A percentile compares a stretch with the other conserved stretches of the same genome.
Evolutionary conservation across 495 filamentous ascomycete species (phyloP).

Genomic region (Penicillium odoratum): DNA sequence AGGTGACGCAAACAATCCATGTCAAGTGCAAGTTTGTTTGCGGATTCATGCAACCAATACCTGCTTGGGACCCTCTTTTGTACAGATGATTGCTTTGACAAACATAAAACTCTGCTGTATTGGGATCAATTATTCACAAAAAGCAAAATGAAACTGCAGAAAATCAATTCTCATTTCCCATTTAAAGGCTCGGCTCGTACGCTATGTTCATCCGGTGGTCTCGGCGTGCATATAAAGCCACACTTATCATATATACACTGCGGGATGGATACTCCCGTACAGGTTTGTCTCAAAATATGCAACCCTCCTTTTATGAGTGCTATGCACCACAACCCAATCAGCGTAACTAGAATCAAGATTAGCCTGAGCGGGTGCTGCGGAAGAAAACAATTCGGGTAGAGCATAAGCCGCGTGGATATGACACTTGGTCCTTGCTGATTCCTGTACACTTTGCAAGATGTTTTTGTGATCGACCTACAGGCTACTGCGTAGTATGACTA

Average conservation of each 20-base stretch:
- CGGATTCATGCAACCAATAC: not conserved
- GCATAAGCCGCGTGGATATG: constrained; percentile 23
- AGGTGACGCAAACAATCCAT: not conserved
- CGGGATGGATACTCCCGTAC: not conserved
- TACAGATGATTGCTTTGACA: not conserved
- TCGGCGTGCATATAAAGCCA: not conserved
- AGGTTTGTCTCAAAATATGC: not conserved
- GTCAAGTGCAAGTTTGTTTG: too few species aligned
- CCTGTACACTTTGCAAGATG: not conserved
- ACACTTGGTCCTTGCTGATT: constrained; percentile 25
- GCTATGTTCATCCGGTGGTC: constrained; percentile 7
- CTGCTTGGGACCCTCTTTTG: not conserved
- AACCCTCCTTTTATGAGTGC: constrained; percentile 8
- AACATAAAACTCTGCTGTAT: not conserved
- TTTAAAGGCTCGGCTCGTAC: constrained; percentile 24
- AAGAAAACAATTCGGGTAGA: constrained; percentile 12
- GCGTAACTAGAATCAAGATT: constrained; percentile 3
- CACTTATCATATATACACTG: too few species aligned
- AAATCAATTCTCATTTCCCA: constrained; percentile 14
- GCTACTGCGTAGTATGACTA: too few species aligned
- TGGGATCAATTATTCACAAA: constrained; percentile 1
- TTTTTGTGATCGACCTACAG: not conserved
- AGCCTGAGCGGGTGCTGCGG: constrained; percentile 18
- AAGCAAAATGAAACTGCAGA: constrained; percentile 25
- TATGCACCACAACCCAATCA: constrained; percentile 17